Evolutionary conservation across 1,284 basidiomycete species (phyloP).

Genomic region (Hemileia vastatrix): DNA sequence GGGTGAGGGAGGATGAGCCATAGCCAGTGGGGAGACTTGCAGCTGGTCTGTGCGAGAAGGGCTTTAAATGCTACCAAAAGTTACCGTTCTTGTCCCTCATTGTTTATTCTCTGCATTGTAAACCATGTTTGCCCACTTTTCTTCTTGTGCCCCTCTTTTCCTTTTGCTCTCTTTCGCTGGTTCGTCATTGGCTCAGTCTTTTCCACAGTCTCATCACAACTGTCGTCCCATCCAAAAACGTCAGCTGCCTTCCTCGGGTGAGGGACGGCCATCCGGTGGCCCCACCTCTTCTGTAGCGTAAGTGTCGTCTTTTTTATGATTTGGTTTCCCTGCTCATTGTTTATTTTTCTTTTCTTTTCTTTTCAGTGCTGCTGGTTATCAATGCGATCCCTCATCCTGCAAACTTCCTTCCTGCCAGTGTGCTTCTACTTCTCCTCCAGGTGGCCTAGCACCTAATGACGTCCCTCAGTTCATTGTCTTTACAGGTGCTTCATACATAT

Average conservation of each 20-base stretch:
- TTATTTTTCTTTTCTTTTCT: not conserved
- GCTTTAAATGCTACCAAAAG: too few species aligned
- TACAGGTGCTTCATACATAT: conserved; percentile 45
- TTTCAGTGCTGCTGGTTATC: conserved; percentile 51
- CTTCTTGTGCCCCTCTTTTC: too few species aligned
- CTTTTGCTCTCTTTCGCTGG: not conserved
- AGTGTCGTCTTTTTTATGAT: not conserved
- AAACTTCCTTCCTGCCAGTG: conserved; percentile 61
- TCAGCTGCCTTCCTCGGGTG: conserved; percentile 11
- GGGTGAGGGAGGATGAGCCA: too few species aligned
- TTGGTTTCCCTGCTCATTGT: not conserved
- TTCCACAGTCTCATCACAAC: not conserved
- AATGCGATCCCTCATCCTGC: conserved; percentile 58
- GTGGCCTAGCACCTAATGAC: conserved; percentile 57
- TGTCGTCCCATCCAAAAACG: conserved; percentile 23
- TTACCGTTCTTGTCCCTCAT: too few species aligned
- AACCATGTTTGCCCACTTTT: too few species aligned
- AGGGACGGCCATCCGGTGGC: conserved; percentile 9
- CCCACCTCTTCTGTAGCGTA: conserved; percentile 17
- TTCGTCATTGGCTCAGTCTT: not conserved
- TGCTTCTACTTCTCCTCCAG: conserved; percentile 61
- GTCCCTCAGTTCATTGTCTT: conserved; percentile 63
- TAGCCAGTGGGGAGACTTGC: too few species aligned
- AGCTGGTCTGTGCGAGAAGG: too few species aligned
- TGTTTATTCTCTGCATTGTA: too few species aligned